Percentiles rank a stretch among this genome's conserved stretches.
phyloP scores from a whole-genome alignment of 768 basidiomycete genomes.

The Tricholoma terreum region DNA sequence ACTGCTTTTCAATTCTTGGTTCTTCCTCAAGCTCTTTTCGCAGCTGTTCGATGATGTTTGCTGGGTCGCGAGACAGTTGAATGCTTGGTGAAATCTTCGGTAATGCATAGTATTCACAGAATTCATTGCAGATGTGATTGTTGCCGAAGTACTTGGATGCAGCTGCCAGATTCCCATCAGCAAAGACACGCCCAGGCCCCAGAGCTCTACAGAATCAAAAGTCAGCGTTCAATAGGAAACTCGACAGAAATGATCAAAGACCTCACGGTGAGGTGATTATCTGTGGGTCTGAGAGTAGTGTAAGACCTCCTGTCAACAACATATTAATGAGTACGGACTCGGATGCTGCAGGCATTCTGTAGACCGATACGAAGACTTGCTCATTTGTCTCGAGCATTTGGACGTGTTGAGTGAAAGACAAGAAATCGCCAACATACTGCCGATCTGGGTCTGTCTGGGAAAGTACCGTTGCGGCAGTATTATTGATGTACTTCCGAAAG shows the following conservation, averaged over 20 bases:
- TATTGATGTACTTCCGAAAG: neutral
- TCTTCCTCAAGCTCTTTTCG: neutral
- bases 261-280: neutral
- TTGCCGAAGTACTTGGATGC: neutral
- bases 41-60: neutral
- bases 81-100: neutral
- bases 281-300: neutral
- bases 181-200: neutral
- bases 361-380: neutral
- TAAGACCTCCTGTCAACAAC: neutral
- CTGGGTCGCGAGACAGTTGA: neutral
- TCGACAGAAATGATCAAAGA: neutral
- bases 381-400: neutral
- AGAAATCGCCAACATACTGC: neutral
- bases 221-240: neutral
- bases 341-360: neutral
- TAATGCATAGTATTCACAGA: neutral
- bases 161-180: neutral
- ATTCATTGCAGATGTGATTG: neutral
- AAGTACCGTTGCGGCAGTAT: neutral
- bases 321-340: neutral
- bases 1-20: neutral
- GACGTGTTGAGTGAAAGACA: neutral
- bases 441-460: neutral
- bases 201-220: neutral